Evolutionary conservation across 1,284 basidiomycete species (phyloP).

Genomic region (Volvariella volvacea): DNA sequence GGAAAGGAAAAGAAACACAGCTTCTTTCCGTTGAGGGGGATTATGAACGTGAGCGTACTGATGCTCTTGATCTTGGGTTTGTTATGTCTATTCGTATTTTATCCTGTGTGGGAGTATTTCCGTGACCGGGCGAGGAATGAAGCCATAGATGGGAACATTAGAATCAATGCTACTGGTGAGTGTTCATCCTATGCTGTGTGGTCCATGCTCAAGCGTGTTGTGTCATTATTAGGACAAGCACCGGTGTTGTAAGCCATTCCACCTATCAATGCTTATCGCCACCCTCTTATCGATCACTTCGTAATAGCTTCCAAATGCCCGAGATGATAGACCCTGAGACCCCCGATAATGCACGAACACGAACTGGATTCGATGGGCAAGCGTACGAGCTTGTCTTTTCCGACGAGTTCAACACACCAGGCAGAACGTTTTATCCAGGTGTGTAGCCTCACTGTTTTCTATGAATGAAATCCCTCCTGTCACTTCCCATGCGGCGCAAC

Average conservation of each 20-base stretch:
- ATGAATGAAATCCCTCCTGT: neutral
- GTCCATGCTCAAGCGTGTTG: neutral
- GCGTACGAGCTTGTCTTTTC: slow-evolving; percentile 69
- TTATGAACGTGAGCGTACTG: slow-evolving; percentile 53
- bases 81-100: slow-evolving; percentile 67
- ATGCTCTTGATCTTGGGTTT: slow-evolving; percentile 40
- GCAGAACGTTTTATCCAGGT: slow-evolving; percentile 59
- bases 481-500: neutral
- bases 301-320: slow-evolving; percentile 43
- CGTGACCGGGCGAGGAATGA: slow-evolving; percentile 37
- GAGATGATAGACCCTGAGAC: slow-evolving; percentile 64
- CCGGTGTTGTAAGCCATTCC: slow-evolving; percentile 20
- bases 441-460: slow-evolving; percentile 3
- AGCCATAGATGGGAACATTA: slow-evolving; percentile 56
- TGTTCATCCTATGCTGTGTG: slow-evolving; percentile 8
- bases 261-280: slow-evolving; percentile 4
- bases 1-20: slow-evolving; percentile 7
- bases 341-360: slow-evolving; percentile 45
- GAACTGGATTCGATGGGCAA: slow-evolving; percentile 61
- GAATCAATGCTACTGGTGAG: slow-evolving; percentile 59
- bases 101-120: slow-evolving; percentile 66
- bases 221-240: slow-evolving; percentile 21
- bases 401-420: slow-evolving; percentile 79
- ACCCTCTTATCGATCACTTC: slow-evolving; percentile 10
- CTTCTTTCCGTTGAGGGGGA: slow-evolving; percentile 42